Conservation (phyloP, 352 stramenopile genomes). For the Bremia lactucae region DNA sequence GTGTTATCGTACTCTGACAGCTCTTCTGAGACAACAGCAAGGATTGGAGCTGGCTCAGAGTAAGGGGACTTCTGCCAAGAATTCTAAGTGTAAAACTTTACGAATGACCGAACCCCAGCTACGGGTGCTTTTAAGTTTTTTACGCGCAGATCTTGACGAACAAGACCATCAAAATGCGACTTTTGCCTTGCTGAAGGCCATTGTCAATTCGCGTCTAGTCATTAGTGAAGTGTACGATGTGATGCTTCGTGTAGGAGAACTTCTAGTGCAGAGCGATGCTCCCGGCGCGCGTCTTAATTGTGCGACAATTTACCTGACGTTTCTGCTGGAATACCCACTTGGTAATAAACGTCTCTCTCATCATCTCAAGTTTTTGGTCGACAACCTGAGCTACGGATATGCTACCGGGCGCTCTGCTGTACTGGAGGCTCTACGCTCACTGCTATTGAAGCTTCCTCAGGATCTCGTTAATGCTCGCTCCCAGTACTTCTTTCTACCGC, state of each 20-base stretch:
- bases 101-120: conserved; percentile 62
- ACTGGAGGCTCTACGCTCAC: conserved; percentile 77
- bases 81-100: conserved; percentile 33
- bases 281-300: conserved; percentile 76
- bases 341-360: conserved; percentile 87
- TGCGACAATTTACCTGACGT: conserved; percentile 76
- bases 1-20: conserved; percentile 89
- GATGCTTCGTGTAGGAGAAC: conserved; percentile 89
- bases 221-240: conserved; percentile 95
- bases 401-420: conserved; percentile 88
- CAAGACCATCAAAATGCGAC: conserved; percentile 93
- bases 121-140: conserved; percentile 85
- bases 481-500: conserved; percentile 91
- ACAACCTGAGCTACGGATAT: conserved; percentile 94
- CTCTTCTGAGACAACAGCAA: conserved; percentile 67
- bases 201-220: conserved; percentile 85
- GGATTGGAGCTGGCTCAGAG: conserved; percentile 20
- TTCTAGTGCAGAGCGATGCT: conserved; percentile 90
- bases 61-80: conserved; percentile 9
- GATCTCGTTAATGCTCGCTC: conserved; percentile 86
- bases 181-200: conserved; percentile 88
- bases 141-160: conserved; percentile 87
- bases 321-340: conserved; percentile 94
- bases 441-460: conserved; percentile 88
- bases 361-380: conserved; percentile 90